Evolutionary conservation across 345 rosid genomes (phyloP).

Genomic region (Eutrema yunnanense): DNA sequence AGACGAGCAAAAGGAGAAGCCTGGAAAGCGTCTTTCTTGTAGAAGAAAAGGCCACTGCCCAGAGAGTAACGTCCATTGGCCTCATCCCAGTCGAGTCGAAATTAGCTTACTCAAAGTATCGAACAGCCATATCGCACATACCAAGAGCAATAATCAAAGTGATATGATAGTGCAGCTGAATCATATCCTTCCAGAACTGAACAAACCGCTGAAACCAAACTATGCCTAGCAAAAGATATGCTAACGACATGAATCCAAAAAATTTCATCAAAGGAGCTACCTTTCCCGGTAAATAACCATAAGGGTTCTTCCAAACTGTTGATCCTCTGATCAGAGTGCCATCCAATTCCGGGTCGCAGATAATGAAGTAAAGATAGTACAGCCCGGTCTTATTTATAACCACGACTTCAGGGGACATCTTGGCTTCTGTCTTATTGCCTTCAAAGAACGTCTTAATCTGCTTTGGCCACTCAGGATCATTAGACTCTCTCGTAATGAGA

Average conservation of each 20-base stretch:
- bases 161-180: no score
- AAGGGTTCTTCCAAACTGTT: no score
- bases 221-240: background rate
- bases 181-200: background rate
- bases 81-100: slow-evolving; percentile 81
- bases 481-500: no score
- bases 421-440: no score
- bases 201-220: background rate
- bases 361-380: no score
- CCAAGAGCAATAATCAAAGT: slow-evolving; percentile 38
- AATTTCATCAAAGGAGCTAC: background rate
- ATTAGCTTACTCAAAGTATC: slow-evolving; percentile 81
- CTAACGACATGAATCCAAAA: background rate
- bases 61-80: slow-evolving; percentile 75
- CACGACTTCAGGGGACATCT: no score
- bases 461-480: no score
- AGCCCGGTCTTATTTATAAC: no score
- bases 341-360: no score
- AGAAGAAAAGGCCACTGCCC: slow-evolving; percentile 84
- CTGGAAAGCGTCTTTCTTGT: slow-evolving; percentile 85
- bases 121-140: slow-evolving; percentile 89
- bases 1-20: slow-evolving; percentile 83
- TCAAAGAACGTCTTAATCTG: no score
- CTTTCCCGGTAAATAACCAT: slow-evolving; percentile 86
- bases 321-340: no score